Base-by-base conservation (phyloP, 2,329 filamentous ascomycete species). In the Trematosphaeria pertusa region DNA sequence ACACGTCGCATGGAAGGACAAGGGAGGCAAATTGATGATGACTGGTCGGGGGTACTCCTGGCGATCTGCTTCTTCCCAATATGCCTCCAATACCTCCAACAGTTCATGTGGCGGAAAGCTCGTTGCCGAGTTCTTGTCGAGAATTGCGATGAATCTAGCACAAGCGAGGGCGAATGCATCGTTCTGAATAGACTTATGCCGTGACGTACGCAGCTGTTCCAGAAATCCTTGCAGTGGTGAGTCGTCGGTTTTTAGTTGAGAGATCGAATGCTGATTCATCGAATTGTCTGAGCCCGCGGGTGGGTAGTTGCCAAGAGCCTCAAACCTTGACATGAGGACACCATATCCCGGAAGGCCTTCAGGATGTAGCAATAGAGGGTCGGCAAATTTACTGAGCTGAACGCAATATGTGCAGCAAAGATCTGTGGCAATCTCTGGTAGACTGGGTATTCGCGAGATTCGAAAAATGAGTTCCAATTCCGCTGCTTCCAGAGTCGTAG, bases 31-130 rank as follows among this genome's bases (percentile, higher is more conserved):
- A 12, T 64, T 58, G 34, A 74, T 52, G 4, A 74, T 62, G 1
- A 74, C 64, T 2, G 60, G 59, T 48, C 75, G 72, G 10, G 72
- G 71, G 50, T 76, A 78, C 32, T 79, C 77, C 39, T 78, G 71
- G 37, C 73, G 73, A 46, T 78, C 77, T 2, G 76, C 59, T 48
- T 79, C 76, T 22, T 72, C 72, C 75, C 75, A 79, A n/a, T 79
- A 61, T 2, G 68, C 67, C 30, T 71, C 58, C 15, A 73, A 36
- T 0, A 62, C 39, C 17, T 44, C 28, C 31, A 58, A 52, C 3
- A 72, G 41, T 4, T 66, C 59, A 2, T 48, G 15, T 1, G 50
- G 26, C 6, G 51, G 22, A 10, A 60, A 34, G 0, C 43, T 36
- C 1, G 37, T 20, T 2, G 43, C 26, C 2, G 58, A 35, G 0